phyloP scores from a whole-genome alignment of 805 yeast species.

The Pichia heedii region DNA sequence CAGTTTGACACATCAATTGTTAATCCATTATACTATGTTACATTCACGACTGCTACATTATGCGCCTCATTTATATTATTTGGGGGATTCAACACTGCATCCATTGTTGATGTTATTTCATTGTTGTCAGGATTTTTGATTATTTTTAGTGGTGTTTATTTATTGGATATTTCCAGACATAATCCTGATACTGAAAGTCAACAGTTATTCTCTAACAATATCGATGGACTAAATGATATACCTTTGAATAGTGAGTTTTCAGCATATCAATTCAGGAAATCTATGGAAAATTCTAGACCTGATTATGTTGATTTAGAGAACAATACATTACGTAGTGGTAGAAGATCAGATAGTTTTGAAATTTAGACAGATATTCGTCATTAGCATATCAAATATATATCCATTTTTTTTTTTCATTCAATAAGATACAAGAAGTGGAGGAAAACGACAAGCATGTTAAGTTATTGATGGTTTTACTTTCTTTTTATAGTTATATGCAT shows the following conservation, averaged over 20 bases:
- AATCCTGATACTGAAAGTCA: conserved; percentile 38
- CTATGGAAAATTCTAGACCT: conserved; percentile 46
- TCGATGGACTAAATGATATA: conserved; percentile 48
- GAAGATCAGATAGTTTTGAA: conserved; percentile 57
- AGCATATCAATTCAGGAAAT: conserved; percentile 61
- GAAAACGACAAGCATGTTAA: too few relatives aligned
- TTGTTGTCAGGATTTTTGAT: conserved; percentile 77
- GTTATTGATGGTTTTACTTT: too few relatives aligned
- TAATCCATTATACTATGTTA: conserved; percentile 82
- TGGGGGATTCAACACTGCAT: conserved; percentile 78
- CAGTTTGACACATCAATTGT: conserved; percentile 90
- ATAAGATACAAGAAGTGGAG: too few relatives aligned
- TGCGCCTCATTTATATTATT: conserved; percentile 80
- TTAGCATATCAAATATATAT: not conserved
- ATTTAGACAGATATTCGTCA: not conserved
- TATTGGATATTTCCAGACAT: conserved; percentile 69
- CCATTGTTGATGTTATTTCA: conserved; percentile 71
- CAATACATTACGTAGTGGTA: conserved; percentile 32
- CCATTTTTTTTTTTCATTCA: too few relatives aligned
- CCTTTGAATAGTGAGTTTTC: conserved; percentile 84
- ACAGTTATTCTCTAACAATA: conserved; percentile 32
- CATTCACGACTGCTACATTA: conserved; percentile 83
- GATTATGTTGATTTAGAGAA: conserved; percentile 18
- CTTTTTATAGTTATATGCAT: too few relatives aligned
- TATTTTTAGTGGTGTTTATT: conserved; percentile 80